Base-by-base conservation (phyloP, 805 yeast species). In the Ogataea methanolica region DNA sequence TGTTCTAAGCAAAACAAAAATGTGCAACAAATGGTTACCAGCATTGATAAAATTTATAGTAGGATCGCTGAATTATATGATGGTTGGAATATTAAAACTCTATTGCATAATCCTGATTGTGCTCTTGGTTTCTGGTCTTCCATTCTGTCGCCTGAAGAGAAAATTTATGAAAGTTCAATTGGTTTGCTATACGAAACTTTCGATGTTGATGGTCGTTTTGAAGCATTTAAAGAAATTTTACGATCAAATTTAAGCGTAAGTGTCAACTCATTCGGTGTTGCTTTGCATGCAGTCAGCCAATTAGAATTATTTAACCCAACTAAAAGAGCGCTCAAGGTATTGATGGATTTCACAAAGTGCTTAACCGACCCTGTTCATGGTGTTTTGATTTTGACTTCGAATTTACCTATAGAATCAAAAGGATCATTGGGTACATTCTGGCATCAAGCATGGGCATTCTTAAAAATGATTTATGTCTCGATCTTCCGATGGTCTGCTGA, bases 161-260 rank as follows among this genome's bases (percentile, higher is more conserved):
- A 66, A 16, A 65, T 84, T 4, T 84, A 82, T 49, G 89, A 88
- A 59, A 74, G 83, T 1, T 85, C 91, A 1, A 74, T 86, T 6
- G 84, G 84, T 51, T 72, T 88, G 19, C 62, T 90, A 3, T 84
- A 85, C 57, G 92, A 87, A 54, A 79, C 87, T 0, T 85, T 79
- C 62, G 95, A 89, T 62, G 87, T 83, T 14, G 82, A 80, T 46
- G 96, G 91, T 16, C 76, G 97, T 57, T 67, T 79, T 34, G 96
- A 87, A 62, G 88, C 90, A 34, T 72, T 88, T n/a, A 78, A 73
- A 41, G 75, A 73, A 4, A 60, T 83, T 35, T 65, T 90, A 23
- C 63, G 65, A 9, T 59, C 67, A 8, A 71, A 78, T 46, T 60
- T 83, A 14, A 58, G 65, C 2, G 60, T 67, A 7, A 74, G 82